Evolutionary conservation across 768 basidiomycete genomes (phyloP), one percentile per base, ranked within the genome.

Genomic region (Glaciozyma antarctica): DNA sequence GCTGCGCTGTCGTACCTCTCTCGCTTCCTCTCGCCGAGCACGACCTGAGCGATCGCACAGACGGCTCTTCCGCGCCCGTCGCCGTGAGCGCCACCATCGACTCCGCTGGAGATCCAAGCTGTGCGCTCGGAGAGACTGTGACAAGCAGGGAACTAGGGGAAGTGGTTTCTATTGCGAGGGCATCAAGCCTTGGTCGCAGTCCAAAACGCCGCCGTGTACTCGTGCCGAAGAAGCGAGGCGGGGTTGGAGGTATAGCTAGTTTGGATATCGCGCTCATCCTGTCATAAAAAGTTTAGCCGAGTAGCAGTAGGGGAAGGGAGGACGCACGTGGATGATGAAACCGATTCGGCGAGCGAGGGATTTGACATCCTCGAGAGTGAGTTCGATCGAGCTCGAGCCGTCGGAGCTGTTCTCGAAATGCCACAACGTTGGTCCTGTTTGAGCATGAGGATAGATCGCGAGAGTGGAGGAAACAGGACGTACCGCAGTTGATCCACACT

Each of bases 381-480:
- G 80, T 77, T 97, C 93, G 44, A 98, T 81, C 1, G 88, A 90
- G 0, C 84, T 81, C 68, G 94, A 90, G 68, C 85, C 75, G 16
- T 84, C 49, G 84, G 83, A 61, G 75, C 89, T 91, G 76, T 94
- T 93, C 74, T 97, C 93, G 77, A 86, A 97, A 75, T 98, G 94
- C 93, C 94, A 98, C n/a, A 97, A 78, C 1, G 94, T 78, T 0
- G 94, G 94, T 4, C 93, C 92, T 86, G 53, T 51, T 22, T 52
- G 21, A 15, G 22, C 22, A 13, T 28, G 32, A 26, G 16, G 45
- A 17, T 28, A 1, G 6, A 28, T 45, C 44, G 34, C 38, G 10
- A 34, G 13, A 34, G 34, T 53, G 48, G 60, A 17, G 7, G 22
- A 32, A 49, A 3, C 28, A 22, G 10, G 34, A 62, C 79, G 13